Base-by-base conservation (phyloP, 768 basidiomycete genomes). In the Udeniomyces megalosporus region DNA sequence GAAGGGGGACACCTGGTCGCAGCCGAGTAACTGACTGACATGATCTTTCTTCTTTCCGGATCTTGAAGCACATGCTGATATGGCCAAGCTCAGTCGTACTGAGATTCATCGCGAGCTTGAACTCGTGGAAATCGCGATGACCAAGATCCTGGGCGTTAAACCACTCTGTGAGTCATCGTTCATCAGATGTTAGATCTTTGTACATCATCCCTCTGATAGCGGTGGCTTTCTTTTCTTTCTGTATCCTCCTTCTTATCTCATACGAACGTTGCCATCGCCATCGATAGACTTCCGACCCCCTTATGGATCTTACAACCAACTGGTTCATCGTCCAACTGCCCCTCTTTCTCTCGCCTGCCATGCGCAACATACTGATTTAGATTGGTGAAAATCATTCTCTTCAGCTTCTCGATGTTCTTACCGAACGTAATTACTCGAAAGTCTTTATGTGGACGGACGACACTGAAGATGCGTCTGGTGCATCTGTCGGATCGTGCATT, bases 391-490 rank as follows among this genome's bases (percentile, higher is more conserved):
- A n/a, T n/a, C n/a, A n/a, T n/a, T n/a, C n/a, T n/a, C n/a, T n/a
- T n/a, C n/a, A 42, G 17, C 69, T 70, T 1, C 67, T 72, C 11
- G 55, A 64, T 17, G 69, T 71, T 17, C 67, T 72, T 31, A 66
- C 65, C 45, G 52, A 69, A 14, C 62, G 73, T 28, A 72, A 72
- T 0, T 74, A 74, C 68, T 73, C 71, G 67, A 66, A 70, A 62
- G 51, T 67, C 7, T 62, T 72, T 68, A 58, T 74, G 5, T 74
- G 73, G 72, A 62, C 62, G 10, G 69, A 73, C 15, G 73, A 73
- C 55, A 69, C 70, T 22, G 58, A 34, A 45, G 67, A 66, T 44
- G n/a, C 65, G 24, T 28, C 31, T 31, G 53, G 49, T 2, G 66
- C 42, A 12, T 66, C 69, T 10, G 68, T 67, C 15, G 20, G 42